A percentile compares a stretch with the other conserved stretches of the same genome.
Evolutionary conservation across 2,329 filamentous ascomycete species (phyloP).

Genomic region (Sphaerulina vaccinii): DNA sequence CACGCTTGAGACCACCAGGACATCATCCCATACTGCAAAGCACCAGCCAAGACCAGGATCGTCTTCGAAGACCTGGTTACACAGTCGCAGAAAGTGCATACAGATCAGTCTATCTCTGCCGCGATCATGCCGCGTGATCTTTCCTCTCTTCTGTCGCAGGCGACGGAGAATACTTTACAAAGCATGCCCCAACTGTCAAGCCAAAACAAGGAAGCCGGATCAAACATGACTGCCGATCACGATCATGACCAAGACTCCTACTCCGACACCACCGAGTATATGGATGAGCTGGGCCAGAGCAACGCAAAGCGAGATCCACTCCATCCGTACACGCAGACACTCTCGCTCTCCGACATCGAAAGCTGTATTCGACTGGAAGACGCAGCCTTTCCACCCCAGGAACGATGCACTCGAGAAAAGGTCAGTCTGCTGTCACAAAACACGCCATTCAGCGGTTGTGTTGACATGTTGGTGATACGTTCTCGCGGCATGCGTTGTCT

Average conservation of each 20-base stretch:
- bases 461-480: conserved; percentile 30
- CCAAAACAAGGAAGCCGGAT: conserved; percentile 6
- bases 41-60: not conserved
- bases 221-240: not conserved
- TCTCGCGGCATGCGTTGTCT: conserved; percentile 33
- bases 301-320: conserved; percentile 53
- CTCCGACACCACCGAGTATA: conserved; percentile 16
- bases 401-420: conserved; percentile 61
- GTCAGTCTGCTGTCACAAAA: conserved; percentile 41
- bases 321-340: conserved; percentile 70
- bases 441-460: conserved; percentile 20
- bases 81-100: conserved; percentile 5
- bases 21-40: conserved; percentile 2
- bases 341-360: conserved; percentile 66
- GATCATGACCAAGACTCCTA: conserved; percentile 15
- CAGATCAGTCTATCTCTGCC: conserved; percentile 6
- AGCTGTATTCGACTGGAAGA: conserved; percentile 60
- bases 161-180: conserved; percentile 34
- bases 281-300: conserved; percentile 19
- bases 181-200: conserved; percentile 40
- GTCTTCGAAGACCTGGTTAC: conserved; percentile 7
- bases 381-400: conserved; percentile 57
- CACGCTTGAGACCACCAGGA: conserved; percentile 7
- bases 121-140: conserved; percentile 46
- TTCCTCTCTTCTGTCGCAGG: conserved; percentile 15